Evolutionary conservation across 768 basidiomycete species (phyloP).

Genomic region (Russula griseocarnosa): DNA sequence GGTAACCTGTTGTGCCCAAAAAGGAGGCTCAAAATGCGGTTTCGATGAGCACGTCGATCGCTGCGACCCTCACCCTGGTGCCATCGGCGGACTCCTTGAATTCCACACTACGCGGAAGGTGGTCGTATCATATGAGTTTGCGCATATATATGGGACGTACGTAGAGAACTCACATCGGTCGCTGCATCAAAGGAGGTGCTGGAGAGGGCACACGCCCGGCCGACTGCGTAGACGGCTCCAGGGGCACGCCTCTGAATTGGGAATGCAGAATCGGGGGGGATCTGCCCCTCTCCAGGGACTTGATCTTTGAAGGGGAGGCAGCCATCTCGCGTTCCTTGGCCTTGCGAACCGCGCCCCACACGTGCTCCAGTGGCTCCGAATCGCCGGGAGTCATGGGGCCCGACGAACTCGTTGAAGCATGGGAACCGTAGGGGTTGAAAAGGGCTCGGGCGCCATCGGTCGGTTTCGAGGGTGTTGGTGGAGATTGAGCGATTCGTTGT

Average conservation of each 20-base stretch:
- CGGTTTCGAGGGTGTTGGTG: slow-evolving; percentile 14
- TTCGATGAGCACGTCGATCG: slow-evolving; percentile 28
- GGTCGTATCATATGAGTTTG: neutral
- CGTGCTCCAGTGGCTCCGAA: slow-evolving; percentile 44
- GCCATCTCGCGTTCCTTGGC: slow-evolving; percentile 65
- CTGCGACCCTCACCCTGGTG: slow-evolving; percentile 41
- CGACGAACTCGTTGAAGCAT: slow-evolving; percentile 27
- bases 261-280: slow-evolving; percentile 18
- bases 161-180: slow-evolving; percentile 53
- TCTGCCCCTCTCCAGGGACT: slow-evolving; percentile 52
- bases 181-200: slow-evolving; percentile 47
- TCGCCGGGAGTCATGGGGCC: slow-evolving; percentile 30
- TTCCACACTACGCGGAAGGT: slow-evolving; percentile 46
- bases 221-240: slow-evolving; percentile 13
- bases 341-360: slow-evolving; percentile 65
- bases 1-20: slow-evolving; percentile 41
- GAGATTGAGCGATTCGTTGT: slow-evolving; percentile 20
- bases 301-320: slow-evolving; percentile 63
- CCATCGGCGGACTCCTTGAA: slow-evolving; percentile 71
- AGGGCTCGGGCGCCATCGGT: slow-evolving; percentile 30
- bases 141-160: neutral
- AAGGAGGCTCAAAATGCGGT: slow-evolving; percentile 1
- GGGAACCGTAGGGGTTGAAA: slow-evolving; percentile 24
- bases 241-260: slow-evolving; percentile 14
- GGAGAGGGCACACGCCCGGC: slow-evolving; percentile 16